Evolutionary conservation across 2,329 filamentous ascomycete species (phyloP).

Genomic region (Alternaria arbusti): DNA sequence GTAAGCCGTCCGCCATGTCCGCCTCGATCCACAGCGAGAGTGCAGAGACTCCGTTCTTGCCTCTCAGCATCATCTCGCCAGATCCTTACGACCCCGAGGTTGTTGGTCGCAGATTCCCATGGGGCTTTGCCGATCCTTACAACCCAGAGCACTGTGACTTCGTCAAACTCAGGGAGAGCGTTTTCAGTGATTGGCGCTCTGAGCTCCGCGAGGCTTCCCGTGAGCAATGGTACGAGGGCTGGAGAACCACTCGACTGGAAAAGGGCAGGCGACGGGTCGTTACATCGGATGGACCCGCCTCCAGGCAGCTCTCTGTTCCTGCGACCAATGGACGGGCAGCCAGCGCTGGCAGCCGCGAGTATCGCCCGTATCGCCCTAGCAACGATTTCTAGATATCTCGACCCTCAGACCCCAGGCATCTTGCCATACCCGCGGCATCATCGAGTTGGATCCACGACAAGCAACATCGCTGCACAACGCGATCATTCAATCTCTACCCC

Average conservation of each 20-base stretch:
- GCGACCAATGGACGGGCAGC: slow-evolving; percentile 41
- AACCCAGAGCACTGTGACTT: slow-evolving; percentile 94
- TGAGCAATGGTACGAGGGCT: slow-evolving; percentile 94
- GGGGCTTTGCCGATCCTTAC: slow-evolving; percentile 96
- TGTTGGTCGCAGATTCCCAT: slow-evolving; percentile 88
- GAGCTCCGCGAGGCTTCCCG: slow-evolving; percentile 90
- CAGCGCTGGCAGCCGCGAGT: slow-evolving; percentile 39
- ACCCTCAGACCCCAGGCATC: background rate
- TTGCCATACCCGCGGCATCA: background rate
- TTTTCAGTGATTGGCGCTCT: slow-evolving; percentile 91
- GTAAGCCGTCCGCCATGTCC: slow-evolving; percentile 51
- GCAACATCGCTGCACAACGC: background rate
- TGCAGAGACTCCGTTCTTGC: slow-evolving; percentile 70
- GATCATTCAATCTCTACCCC: background rate
- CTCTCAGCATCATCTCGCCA: slow-evolving; percentile 91
- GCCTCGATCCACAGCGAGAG: slow-evolving; percentile 45
- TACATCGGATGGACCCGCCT: slow-evolving; percentile 39
- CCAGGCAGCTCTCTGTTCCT: slow-evolving; percentile 32
- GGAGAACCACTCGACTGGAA: slow-evolving; percentile 70
- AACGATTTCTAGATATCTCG: slow-evolving; percentile 20
- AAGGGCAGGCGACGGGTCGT: slow-evolving; percentile 34
- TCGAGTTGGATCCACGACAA: background rate
- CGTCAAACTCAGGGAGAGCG: slow-evolving; percentile 82
- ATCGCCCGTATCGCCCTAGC: slow-evolving; percentile 32
- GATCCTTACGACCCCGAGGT: slow-evolving; percentile 84